Conservation (phyloP, 495 filamentous ascomycete genomes). For the Margaritispora aquatica region DNA sequence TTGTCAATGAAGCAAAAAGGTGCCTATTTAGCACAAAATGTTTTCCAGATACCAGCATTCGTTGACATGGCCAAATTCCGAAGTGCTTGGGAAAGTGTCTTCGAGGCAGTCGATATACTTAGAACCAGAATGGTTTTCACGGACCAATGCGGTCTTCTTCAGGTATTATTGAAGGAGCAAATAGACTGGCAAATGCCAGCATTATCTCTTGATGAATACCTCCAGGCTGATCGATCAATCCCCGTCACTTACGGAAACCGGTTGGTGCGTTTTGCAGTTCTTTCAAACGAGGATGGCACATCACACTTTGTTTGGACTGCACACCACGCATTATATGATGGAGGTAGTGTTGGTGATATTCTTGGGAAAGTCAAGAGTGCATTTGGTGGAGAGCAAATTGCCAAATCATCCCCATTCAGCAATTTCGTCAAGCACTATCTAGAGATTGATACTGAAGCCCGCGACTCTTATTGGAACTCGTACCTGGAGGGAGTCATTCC, state of each 20-base stretch:
- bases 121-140: conserved; percentile 48
- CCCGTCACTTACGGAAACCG: conserved; percentile 6
- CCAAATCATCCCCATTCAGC: too few species aligned
- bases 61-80: conserved; percentile 44
- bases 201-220: neutral
- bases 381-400: too few species aligned
- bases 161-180: conserved; percentile 38
- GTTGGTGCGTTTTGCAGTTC: conserved; percentile 23
- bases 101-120: conserved; percentile 43
- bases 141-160: conserved; percentile 37
- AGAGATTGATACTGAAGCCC: too few species aligned
- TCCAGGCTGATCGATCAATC: neutral
- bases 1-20: conserved; percentile 49
- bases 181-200: conserved; percentile 11
- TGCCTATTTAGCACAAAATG: conserved; percentile 47
- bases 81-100: conserved; percentile 45
- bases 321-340: too few species aligned
- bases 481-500: too few species aligned
- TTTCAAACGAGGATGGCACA: too few species aligned
- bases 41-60: conserved; percentile 36
- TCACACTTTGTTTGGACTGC: too few species aligned
- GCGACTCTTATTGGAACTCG: too few species aligned
- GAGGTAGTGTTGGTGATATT: too few species aligned
- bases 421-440: too few species aligned
- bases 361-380: too few species aligned